phyloP scores from a whole-genome alignment of 1,284 basidiomycete species.

The Leccinum laetum region DNA sequence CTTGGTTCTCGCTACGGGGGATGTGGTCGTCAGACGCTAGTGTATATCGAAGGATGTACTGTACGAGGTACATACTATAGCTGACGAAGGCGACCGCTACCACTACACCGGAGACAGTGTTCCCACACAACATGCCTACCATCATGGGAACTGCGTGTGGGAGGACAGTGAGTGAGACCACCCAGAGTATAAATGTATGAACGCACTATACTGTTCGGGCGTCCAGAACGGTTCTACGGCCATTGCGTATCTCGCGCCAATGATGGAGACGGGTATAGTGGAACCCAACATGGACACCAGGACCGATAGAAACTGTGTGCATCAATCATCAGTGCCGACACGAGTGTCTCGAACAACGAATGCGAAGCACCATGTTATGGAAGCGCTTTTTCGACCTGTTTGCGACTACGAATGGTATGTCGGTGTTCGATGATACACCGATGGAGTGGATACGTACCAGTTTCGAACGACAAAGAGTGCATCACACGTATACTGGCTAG shows the following conservation, averaged over 20 bases:
- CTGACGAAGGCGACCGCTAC: conserved; percentile 66
- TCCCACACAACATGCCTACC: conserved; percentile 89
- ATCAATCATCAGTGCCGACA: conserved; percentile 1
- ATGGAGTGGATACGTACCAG: conserved; percentile 41
- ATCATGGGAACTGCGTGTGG: conserved; percentile 66
- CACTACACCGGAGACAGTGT: conserved; percentile 74
- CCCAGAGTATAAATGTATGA: conserved; percentile 2
- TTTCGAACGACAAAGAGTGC: conserved; percentile 44
- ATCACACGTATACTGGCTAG: no score
- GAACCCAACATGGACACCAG: conserved; percentile 70
- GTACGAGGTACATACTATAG: conserved; percentile 47
- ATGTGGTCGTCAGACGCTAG: no score
- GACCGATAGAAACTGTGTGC: conserved; percentile 64
- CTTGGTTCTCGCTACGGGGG: conserved; percentile 67
- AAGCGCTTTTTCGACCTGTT: conserved; percentile 81
- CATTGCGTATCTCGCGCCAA: conserved; percentile 81
- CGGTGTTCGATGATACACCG: not conserved
- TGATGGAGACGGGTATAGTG: conserved; percentile 78
- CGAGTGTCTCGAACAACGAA: not conserved
- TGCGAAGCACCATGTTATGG: conserved; percentile 60
- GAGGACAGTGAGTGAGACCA: not conserved
- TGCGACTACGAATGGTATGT: conserved; percentile 37
- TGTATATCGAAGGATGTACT: no score
- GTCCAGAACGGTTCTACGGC: conserved; percentile 76
- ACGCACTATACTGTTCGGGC: conserved; percentile 76